These are phyloP conservation scores for Aspergillus egyptiacus DNA, from an alignment of 495 filamentous ascomycete species.

Conservation along the genomic window DNA sequence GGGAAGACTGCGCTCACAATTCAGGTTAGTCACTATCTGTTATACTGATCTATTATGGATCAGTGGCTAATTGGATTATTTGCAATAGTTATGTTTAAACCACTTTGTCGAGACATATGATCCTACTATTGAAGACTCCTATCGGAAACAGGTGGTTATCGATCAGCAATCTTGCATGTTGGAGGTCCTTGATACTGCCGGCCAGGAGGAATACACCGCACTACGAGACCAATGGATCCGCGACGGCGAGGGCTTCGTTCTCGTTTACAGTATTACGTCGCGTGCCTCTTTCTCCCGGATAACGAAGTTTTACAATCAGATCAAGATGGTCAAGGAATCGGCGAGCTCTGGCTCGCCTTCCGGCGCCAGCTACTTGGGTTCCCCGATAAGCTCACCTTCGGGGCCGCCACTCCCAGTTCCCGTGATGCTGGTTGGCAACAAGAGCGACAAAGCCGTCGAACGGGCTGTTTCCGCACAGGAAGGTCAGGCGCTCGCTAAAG, in stretches of 20 bases:
- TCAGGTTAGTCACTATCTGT: conserved; percentile 58
- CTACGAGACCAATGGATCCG: conserved; percentile 97
- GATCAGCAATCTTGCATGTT: conserved; percentile 96
- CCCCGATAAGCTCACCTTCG: conserved; percentile 62
- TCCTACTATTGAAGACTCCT: conserved; percentile 95
- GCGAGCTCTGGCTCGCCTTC: conserved; percentile 66
- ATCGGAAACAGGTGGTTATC: conserved; percentile 97
- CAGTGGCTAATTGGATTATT: not conserved
- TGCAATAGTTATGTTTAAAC: conserved; percentile 61
- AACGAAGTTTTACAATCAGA: conserved; percentile 91
- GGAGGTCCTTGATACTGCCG: conserved; percentile 95
- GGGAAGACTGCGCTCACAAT: conserved; percentile 98
- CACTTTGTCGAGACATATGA: conserved; percentile 89
- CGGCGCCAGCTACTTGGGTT: conserved; percentile 50
- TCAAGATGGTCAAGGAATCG: conserved; percentile 94
- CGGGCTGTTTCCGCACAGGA: conserved; percentile 95
- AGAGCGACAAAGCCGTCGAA: conserved; percentile 93
- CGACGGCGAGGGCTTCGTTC: conserved; percentile 93
- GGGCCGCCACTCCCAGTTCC: conserved; percentile 64
- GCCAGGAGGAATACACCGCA: conserved; percentile 99
- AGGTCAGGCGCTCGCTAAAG: conserved; percentile 82
- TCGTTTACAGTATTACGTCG: conserved; percentile 97
- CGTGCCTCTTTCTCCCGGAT: conserved; percentile 92
- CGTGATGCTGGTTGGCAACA: conserved; percentile 98
- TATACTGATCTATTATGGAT: not conserved